Conservation (phyloP, 2,329 filamentous ascomycete species). For the Paraphoma chrysanthemicola region DNA sequence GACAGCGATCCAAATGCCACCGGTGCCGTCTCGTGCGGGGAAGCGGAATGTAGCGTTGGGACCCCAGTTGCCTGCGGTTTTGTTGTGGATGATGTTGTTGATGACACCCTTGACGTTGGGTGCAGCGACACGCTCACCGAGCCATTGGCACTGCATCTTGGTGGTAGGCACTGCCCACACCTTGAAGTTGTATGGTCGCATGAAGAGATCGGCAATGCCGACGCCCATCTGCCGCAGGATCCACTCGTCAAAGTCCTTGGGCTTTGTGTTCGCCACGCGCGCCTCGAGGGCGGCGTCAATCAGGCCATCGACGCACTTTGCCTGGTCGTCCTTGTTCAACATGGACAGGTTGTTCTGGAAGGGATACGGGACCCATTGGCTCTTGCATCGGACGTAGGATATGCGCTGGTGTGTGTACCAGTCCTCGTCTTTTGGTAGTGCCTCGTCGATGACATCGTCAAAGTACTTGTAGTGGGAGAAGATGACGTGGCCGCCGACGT, state of each 20-base stretch:
- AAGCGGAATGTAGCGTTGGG: constrained; percentile 99
- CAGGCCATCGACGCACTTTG: constrained; percentile 90
- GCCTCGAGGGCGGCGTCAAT: constrained; percentile 91
- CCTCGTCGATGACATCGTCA: constrained; percentile 97
- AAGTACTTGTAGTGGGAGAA: constrained; percentile 99
- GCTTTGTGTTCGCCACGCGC: constrained; percentile 88
- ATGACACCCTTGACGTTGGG: constrained; percentile 94
- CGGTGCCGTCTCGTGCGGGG: constrained; percentile 92
- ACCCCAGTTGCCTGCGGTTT: constrained; percentile 96
- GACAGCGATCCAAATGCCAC: constrained; percentile 98
- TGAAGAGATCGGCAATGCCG: constrained; percentile 93
- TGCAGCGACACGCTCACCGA: constrained; percentile 96
- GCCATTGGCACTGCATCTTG: constrained; percentile 99
- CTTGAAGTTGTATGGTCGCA: constrained; percentile 99
- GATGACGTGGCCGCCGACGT: constrained; percentile 97
- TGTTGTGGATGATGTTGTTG: constrained; percentile 93
- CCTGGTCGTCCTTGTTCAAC: constrained; percentile 96
- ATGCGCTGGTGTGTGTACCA: constrained; percentile 99
- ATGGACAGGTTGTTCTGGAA: constrained; percentile 99
- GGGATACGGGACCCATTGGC: constrained; percentile 95
- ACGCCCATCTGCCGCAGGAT: constrained; percentile 90
- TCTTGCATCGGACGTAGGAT: constrained; percentile 98
- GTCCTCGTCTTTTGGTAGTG: constrained; percentile 89
- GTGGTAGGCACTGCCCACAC: constrained; percentile 98
- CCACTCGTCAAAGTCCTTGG: constrained; percentile 98